These are phyloP conservation scores for Colletotrichum lini DNA, from an alignment of 2,329 filamentous ascomycete genomes.

Conservation along the genomic window DNA sequence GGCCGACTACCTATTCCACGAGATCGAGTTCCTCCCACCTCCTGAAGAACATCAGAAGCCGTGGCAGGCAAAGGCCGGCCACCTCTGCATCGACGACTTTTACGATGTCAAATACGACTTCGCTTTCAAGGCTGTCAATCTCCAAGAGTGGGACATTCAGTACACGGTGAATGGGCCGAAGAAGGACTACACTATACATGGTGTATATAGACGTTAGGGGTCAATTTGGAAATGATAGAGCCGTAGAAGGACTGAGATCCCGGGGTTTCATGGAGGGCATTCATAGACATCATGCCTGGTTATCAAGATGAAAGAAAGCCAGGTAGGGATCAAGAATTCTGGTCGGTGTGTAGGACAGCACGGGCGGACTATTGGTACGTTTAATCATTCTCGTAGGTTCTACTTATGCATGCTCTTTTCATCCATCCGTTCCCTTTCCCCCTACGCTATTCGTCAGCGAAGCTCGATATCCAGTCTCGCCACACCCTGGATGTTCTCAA, in stretches of 20 bases:
- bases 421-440: background rate
- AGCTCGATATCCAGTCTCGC: slow-evolving; percentile 57
- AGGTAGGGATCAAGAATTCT: no score
- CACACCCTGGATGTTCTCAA: slow-evolving; percentile 55
- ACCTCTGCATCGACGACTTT: slow-evolving; percentile 79
- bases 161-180: slow-evolving; percentile 80
- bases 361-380: background rate
- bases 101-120: slow-evolving; percentile 82
- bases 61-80: slow-evolving; percentile 76
- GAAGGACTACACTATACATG: slow-evolving; percentile 78
- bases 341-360: background rate
- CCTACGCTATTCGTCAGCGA: slow-evolving; percentile 31
- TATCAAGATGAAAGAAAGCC: background rate
- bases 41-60: slow-evolving; percentile 54
- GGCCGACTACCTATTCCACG: slow-evolving; percentile 83
- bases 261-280: no score
- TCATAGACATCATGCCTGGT: no score
- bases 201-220: slow-evolving; percentile 62
- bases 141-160: slow-evolving; percentile 71
- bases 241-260: background rate
- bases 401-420: background rate
- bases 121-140: slow-evolving; percentile 68
- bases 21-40: slow-evolving; percentile 72
- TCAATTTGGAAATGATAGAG: no score
- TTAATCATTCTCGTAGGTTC: slow-evolving; percentile 15